phyloP scores from a whole-genome alignment of 2,329 filamentous ascomycete species.

The Xylaria sp. region DNA sequence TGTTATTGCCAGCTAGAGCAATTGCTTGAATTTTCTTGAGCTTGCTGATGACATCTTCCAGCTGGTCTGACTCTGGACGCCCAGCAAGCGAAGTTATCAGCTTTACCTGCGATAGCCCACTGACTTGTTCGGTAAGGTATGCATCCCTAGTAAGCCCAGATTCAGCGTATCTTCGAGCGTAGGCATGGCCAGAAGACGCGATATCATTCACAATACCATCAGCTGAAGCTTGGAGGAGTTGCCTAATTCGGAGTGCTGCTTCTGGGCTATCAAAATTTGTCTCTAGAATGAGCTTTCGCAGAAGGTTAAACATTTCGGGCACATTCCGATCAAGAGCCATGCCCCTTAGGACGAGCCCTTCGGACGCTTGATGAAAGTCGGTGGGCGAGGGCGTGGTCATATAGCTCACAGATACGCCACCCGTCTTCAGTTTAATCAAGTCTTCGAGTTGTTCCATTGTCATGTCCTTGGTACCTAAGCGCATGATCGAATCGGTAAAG shows the following conservation, averaged over 20 bases:
- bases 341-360: slow-evolving; percentile 85
- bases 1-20: slow-evolving; percentile 73
- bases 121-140: slow-evolving; percentile 82
- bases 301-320: slow-evolving; percentile 87
- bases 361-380: slow-evolving; percentile 74
- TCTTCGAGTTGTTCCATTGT: slow-evolving; percentile 96
- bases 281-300: slow-evolving; percentile 82
- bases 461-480: slow-evolving; percentile 86
- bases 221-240: slow-evolving; percentile 85
- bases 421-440: slow-evolving; percentile 94
- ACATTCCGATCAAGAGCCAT: slow-evolving; percentile 92
- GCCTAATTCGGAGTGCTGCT: slow-evolving; percentile 82
- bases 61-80: slow-evolving; percentile 73
- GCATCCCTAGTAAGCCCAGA: slow-evolving; percentile 78
- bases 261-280: slow-evolving; percentile 89
- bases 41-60: slow-evolving; percentile 81
- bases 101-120: slow-evolving; percentile 89
- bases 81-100: slow-evolving; percentile 82
- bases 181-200: slow-evolving; percentile 88
- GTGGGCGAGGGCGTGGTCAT: slow-evolving; percentile 82
- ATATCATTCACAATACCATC: slow-evolving; percentile 93
- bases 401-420: slow-evolving; percentile 86
- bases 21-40: slow-evolving; percentile 86
- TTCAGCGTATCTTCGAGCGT: slow-evolving; percentile 84
- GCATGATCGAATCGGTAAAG: slow-evolving; percentile 92